Percentiles rank a stretch among this genome's conserved stretches.
phyloP scores from a whole-genome alignment of 2,329 filamentous ascomycete genomes.

The Fusarium avenaceum region DNA sequence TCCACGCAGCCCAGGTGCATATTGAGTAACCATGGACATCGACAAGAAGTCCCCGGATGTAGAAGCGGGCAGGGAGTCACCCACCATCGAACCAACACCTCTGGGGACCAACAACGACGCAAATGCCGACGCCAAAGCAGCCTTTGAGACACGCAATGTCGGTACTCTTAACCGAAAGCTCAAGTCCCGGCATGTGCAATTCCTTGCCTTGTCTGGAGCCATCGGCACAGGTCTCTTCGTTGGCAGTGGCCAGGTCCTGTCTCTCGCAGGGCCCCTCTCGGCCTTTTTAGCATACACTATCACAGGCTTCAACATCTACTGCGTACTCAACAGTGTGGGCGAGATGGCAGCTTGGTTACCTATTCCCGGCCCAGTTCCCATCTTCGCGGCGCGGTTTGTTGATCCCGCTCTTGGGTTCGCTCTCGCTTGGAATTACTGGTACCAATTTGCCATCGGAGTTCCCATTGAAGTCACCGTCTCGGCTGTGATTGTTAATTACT shows the following conservation, averaged over 20 bases:
- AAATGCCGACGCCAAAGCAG: slow-evolving; percentile 17
- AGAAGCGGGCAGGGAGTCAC: slow-evolving; percentile 23
- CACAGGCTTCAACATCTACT: slow-evolving; percentile 29
- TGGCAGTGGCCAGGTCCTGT: slow-evolving; percentile 26
- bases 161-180: slow-evolving; percentile 34
- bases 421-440: slow-evolving; percentile 72
- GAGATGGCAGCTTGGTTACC: slow-evolving; percentile 24
- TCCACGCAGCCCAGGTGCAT: background rate
- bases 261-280: slow-evolving; percentile 27
- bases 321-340: slow-evolving; percentile 55
- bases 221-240: slow-evolving; percentile 36
- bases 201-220: slow-evolving; percentile 61
- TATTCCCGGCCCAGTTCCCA: slow-evolving; percentile 6
- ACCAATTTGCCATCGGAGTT: slow-evolving; percentile 70
- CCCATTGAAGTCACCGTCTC: slow-evolving; percentile 71
- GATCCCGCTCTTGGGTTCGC: slow-evolving; percentile 62
- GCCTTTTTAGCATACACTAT: slow-evolving; percentile 27
- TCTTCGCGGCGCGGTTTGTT: slow-evolving; percentile 61
- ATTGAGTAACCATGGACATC: slow-evolving; percentile 13
- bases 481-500: slow-evolving; percentile 71
- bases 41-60: slow-evolving; percentile 19
- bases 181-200: slow-evolving; percentile 72
- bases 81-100: slow-evolving; percentile 29
- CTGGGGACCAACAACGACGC: slow-evolving; percentile 12
- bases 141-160: slow-evolving; percentile 30